Evolutionary conservation across 495 filamentous ascomycete species (phyloP).

Genomic region (Bombardia bombarda): DNA sequence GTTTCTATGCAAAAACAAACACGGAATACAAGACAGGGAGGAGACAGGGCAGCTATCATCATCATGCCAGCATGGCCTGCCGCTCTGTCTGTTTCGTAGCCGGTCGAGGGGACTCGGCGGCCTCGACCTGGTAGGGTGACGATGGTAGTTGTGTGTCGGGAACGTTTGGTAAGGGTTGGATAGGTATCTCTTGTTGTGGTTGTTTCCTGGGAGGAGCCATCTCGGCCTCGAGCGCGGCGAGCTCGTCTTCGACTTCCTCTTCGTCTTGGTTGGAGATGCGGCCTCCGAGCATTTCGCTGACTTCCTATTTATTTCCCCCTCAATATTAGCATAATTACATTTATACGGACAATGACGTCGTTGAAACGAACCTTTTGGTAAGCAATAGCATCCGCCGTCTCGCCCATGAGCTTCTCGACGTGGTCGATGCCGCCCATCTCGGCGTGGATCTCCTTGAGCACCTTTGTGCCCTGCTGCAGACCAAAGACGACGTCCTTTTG

Average conservation of each 20-base stretch:
- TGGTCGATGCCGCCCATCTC: slow-evolving; percentile 95
- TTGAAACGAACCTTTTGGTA: slow-evolving; percentile 65
- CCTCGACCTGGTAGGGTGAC: slow-evolving; percentile 21
- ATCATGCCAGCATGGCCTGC: slow-evolving; percentile 40
- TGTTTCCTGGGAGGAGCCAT: slow-evolving; percentile 16
- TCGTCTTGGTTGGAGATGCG: slow-evolving; percentile 87
- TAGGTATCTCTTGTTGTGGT: slow-evolving; percentile 5
- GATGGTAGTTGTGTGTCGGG: slow-evolving; percentile 40
- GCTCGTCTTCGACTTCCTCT: slow-evolving; percentile 94
- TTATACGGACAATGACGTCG: neutral
- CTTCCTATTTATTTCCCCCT: slow-evolving; percentile 47
- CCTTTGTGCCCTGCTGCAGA: slow-evolving; percentile 82
- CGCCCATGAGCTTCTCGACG: slow-evolving; percentile 89
- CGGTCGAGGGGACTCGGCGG: no score
- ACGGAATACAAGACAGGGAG: neutral
- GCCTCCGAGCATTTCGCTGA: slow-evolving; percentile 83
- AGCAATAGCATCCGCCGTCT: slow-evolving; percentile 77
- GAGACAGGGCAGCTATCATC: neutral
- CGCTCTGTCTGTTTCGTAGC: slow-evolving; percentile 17
- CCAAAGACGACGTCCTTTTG: slow-evolving; percentile 94
- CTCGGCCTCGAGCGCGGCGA: slow-evolving; percentile 71
- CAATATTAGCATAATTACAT: neutral
- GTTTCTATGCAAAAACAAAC: neutral
- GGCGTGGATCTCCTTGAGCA: slow-evolving; percentile 80
- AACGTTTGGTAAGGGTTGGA: slow-evolving; percentile 49